Evolutionary conservation across 1,284 basidiomycete species (phyloP).

Genomic region (Athelia sp.): DNA sequence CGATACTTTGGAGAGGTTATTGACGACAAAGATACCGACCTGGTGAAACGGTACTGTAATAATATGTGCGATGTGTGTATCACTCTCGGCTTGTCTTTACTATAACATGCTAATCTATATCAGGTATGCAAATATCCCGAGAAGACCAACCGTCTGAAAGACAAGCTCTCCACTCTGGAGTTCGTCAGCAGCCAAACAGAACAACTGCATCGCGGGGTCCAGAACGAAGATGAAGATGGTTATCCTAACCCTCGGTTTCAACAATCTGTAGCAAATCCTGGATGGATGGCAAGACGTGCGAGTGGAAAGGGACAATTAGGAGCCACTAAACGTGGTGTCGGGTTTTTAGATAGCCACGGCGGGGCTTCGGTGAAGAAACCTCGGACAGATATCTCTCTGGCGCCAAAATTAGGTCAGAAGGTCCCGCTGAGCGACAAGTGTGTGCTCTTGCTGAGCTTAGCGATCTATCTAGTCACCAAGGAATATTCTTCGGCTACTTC

Average conservation of each 20-base stretch:
- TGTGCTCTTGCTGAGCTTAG: neutral
- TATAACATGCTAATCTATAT: neutral
- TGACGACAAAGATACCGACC: conserved; percentile 41
- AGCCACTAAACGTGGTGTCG: neutral
- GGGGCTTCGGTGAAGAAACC: neutral
- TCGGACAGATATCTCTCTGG: neutral
- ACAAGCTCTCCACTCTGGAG: conserved; percentile 45
- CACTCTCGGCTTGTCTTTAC: neutral
- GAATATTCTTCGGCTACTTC: conserved; percentile 35
- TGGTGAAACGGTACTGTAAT: conserved; percentile 58
- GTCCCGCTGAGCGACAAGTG: too few relatives aligned
- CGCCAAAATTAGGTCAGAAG: neutral
- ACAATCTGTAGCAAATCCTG: conserved; percentile 2
- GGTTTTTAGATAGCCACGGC: neutral
- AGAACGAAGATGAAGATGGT: conserved; percentile 21
- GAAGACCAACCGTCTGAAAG: conserved; percentile 46
- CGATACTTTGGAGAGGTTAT: conserved; percentile 80
- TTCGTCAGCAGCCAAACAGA: conserved; percentile 29
- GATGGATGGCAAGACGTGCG: conserved; percentile 3
- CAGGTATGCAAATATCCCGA: conserved; percentile 76
- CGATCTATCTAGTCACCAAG: conserved; percentile 32
- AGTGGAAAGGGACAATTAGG: neutral
- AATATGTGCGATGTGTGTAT: conserved; percentile 79
- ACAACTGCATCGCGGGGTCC: conserved; percentile 15
- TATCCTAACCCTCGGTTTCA: conserved; percentile 3